Conservation (phyloP, 441 rosid species). For the Jatropha multifida region DNA sequence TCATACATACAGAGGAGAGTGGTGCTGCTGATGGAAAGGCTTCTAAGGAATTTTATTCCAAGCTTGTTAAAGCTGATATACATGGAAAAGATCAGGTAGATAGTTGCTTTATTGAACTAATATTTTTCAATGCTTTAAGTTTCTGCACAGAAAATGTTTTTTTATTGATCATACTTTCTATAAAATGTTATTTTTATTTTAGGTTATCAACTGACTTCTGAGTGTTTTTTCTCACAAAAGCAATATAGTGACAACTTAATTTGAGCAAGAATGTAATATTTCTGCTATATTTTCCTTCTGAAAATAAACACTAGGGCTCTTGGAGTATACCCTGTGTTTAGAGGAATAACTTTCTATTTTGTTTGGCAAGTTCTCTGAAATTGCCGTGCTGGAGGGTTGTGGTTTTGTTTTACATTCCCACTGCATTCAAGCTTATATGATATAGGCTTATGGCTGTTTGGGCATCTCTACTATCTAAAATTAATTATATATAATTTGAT, state of each 20-base stretch:
- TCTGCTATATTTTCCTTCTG: neutral
- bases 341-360: neutral
- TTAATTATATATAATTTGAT: neutral
- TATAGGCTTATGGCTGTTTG: neutral
- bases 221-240: neutral
- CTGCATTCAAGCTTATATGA: neutral
- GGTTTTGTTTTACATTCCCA: neutral
- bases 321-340: neutral
- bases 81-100: slow-evolving; percentile 97
- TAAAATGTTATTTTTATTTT: neutral
- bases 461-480: neutral
- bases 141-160: neutral
- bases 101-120: slow-evolving; percentile 13
- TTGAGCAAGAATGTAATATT: neutral
- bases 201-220: neutral
- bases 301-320: neutral
- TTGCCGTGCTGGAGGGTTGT: neutral
- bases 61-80: slow-evolving; percentile 95
- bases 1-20: slow-evolving; percentile 87
- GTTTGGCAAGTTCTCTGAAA: neutral
- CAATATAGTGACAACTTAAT: neutral
- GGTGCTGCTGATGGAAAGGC: slow-evolving; percentile 48
- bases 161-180: neutral
- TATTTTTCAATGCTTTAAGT: slow-evolving; percentile 7
- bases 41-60: slow-evolving; percentile 68